Evolutionary conservation across 441 rosid genomes (phyloP).

Genomic region (Capsella rubella): DNA sequence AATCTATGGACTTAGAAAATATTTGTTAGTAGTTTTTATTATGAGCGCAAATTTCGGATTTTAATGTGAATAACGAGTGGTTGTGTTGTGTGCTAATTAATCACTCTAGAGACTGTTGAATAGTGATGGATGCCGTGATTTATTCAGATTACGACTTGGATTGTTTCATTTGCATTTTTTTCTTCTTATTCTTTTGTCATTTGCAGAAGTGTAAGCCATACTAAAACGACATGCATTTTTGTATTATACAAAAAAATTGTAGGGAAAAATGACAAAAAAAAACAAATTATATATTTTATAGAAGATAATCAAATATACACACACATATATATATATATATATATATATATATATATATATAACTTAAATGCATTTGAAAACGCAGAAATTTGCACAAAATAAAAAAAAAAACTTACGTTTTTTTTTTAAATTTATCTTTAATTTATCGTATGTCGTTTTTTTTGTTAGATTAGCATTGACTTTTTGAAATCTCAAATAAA

Average conservation of each 20-base stretch:
- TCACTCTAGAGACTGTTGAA: slow-evolving; percentile 19
- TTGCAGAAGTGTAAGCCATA: background rate
- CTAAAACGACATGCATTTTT: background rate
- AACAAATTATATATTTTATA: too few relatives aligned
- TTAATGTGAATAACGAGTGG: background rate
- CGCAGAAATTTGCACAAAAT: background rate
- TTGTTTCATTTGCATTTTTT: too few relatives aligned
- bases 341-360: background rate
- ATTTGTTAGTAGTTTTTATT: slow-evolving; percentile 4
- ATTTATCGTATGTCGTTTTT: background rate
- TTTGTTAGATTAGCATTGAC: background rate
- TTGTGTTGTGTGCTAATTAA: background rate
- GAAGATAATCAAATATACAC: too few relatives aligned
- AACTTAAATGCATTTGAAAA: background rate
- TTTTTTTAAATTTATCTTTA: too few relatives aligned
- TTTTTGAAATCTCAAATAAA: background rate
- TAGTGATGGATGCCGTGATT: background rate
- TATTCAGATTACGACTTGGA: slow-evolving; percentile 7
- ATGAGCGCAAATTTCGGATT: slow-evolving; percentile 1
- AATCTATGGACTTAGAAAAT: slow-evolving; percentile 19
- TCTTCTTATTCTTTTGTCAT: too few relatives aligned
- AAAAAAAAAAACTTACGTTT: background rate
- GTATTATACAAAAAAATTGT: too few relatives aligned
- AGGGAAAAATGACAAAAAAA: background rate
- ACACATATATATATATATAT: background rate